A percentile compares a stretch with the other conserved stretches of the same genome.
Evolutionary conservation across 192 early-diverging fungal genomes (phyloP).

Genomic region (Gigaspora rosea): DNA sequence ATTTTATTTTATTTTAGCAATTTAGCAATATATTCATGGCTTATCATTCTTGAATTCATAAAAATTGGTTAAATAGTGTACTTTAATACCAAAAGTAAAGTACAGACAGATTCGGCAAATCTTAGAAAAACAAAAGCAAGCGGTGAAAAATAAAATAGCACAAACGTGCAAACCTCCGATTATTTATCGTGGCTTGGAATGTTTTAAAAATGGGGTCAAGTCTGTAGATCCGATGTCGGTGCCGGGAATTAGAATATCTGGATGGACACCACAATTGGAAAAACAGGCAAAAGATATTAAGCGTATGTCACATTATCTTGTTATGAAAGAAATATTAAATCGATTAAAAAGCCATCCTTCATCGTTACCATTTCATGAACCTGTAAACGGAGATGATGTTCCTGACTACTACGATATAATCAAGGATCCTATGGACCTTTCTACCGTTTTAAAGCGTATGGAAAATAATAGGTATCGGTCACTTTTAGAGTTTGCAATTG

Average conservation of each 20-base stretch:
- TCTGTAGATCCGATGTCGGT: conserved; percentile 79
- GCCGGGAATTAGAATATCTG: conserved; percentile 90
- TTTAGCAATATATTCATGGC: background rate
- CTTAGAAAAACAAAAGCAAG: conserved; percentile 73
- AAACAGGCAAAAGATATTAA: conserved; percentile 45
- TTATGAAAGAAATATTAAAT: conserved; percentile 73
- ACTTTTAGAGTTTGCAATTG: conserved; percentile 78
- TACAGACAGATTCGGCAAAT: conserved; percentile 77
- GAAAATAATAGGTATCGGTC: conserved; percentile 85
- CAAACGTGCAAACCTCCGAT: conserved; percentile 71
- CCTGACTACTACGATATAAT: conserved; percentile 96
- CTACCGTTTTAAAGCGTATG: conserved; percentile 80
- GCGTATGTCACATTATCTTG: conserved; percentile 60
- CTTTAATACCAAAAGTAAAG: conserved; percentile 86
- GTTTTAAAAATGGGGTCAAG: conserved; percentile 61
- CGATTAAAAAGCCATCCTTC: conserved; percentile 76
- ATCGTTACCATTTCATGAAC: conserved; percentile 93
- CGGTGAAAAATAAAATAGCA: conserved; percentile 85
- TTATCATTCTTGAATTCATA: background rate
- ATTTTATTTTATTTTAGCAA: conserved; percentile 26
- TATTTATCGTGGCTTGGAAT: conserved; percentile 76
- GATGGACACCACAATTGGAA: conserved; percentile 93
- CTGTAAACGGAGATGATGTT: conserved; percentile 85
- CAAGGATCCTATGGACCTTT: conserved; percentile 96
- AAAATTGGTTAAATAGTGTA: conserved; percentile 62